Percentiles rank a stretch among this genome's conserved stretches.
Conservation (phyloP, 1,284 basidiomycete genomes). For the Apiotrichum gracile region DNA sequence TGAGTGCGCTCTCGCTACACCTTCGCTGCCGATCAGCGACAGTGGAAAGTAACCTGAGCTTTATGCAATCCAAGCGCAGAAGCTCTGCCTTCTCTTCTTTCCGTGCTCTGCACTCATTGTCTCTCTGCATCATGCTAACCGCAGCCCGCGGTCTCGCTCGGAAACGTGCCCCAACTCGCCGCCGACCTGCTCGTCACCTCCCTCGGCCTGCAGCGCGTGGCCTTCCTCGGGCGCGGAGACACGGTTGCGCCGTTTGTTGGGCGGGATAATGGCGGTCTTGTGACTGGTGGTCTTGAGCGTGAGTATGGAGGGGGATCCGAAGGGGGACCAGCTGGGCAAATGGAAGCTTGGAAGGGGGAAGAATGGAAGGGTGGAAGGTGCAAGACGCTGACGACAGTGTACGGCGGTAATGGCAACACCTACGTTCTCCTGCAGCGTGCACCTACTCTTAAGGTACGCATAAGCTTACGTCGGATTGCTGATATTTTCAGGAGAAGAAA, state of each 20-base stretch:
- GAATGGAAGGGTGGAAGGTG: background rate
- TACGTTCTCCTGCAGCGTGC: slow-evolving; percentile 56
- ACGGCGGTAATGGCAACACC: slow-evolving; percentile 2
- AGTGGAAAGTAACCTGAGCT: too few species aligned
- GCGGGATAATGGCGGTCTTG: slow-evolving; percentile 56
- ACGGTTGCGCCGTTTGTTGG: slow-evolving; percentile 65
- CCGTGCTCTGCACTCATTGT: slow-evolving; percentile 65
- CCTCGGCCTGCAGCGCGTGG: slow-evolving; percentile 57
- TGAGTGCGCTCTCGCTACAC: slow-evolving; percentile 59
- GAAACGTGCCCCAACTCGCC: slow-evolving; percentile 69
- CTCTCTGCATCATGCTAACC: slow-evolving; percentile 52
- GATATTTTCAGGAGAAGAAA: slow-evolving; percentile 56
- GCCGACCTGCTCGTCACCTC: slow-evolving; percentile 66
- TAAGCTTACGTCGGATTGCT: background rate
- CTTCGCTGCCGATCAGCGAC: too few species aligned
- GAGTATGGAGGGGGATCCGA: too few species aligned
- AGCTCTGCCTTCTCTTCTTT: slow-evolving; percentile 58
- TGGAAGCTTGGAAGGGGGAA: too few species aligned
- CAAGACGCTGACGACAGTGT: slow-evolving; percentile 8
- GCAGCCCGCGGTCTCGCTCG: slow-evolving; percentile 71
- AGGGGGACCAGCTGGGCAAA: too few species aligned
- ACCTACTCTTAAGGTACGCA: slow-evolving; percentile 62
- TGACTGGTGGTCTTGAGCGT: slow-evolving; percentile 71
- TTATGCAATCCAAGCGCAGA: too few species aligned
- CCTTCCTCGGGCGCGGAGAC: slow-evolving; percentile 55